Evolutionary conservation across 768 basidiomycete species (phyloP), one percentile per base, ranked within the genome.

Genomic region (Naganishia vishniacii): DNA sequence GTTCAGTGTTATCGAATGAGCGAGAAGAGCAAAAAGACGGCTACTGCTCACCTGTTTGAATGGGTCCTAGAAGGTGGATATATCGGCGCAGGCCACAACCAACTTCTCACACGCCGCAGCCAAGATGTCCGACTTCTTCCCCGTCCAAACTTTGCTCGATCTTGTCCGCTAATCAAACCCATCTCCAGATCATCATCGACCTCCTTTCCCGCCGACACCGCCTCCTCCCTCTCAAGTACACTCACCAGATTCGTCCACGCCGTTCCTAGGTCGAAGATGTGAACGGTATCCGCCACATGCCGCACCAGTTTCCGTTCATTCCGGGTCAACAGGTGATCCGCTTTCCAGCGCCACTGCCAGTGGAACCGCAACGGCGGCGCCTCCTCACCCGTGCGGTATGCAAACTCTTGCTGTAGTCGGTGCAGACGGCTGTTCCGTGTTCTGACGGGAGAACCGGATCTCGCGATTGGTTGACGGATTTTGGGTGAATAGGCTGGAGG

Each of bases 331-430:
- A 56, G 15, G 23, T 56, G 53, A 18, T 56, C 53, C 37, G 53
- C 23, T n/a, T 56, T 56, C 53, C 53, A 56, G 28, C 53, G 34
- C 53, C 53, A 56, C 15, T 41, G 37, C 53, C 53, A 56, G 34
- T 34, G 34, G 31, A 15, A 56, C 53, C 18, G 49, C 29, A 9
- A 16, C 3, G 37, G 15, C 37, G 28, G 28, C 53, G 15, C 8
- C 31, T n/a, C 29, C 49, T 0, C 13, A 1, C 49, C 15, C 25
- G 25, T 12, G 7, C 34, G 34, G 34, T 15, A 15, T 7, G 34
- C 7, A 7, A 15, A 37, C 34, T 37, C 34, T 3, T 23, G 32
- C 15, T 56, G 53, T 13, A 56, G 20, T 23, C 23, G 32, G 9
- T 56, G 53, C 2, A 56, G n/a, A 11, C 53, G 28, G 34, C 15